Evolutionary conservation across 768 basidiomycete species (phyloP), one percentile per base, ranked within the genome.

Genomic region (Ramaria sp.): DNA sequence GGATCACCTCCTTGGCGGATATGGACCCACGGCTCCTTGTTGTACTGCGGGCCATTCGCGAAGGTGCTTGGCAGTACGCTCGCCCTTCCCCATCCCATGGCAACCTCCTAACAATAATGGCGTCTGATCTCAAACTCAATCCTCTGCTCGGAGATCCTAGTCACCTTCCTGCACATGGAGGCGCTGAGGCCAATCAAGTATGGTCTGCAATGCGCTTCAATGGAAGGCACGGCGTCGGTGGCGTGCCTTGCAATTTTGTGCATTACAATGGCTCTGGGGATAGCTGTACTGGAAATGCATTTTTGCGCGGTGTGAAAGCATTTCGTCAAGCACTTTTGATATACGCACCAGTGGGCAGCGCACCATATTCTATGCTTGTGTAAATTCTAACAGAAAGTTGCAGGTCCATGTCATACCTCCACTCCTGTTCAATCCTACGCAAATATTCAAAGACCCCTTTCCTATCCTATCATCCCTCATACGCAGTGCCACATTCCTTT

Each of bases 211-310:
- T 91, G 7, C 79, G 79, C 1, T 75, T 89, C 0, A 66, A 61
- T 7, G 77, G 72, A 22, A 69, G 88, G 47, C 42, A 66, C 1
- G 76, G 79, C 3, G 64, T 86, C 3, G 88, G 86, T 2, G 88
- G 88, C 1, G 59, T 90, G 7, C 88, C 88, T 1, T 91, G 88
- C 62, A 83, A 88, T 64, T 62, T 89, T 3, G 78, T 90, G 0
- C 88, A 91, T 62, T 80, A 78, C 10, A 67, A 72, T n/a, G 69
- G 81, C 38, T 77, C 77, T 34, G 63, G 71, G 20, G 71, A 63
- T 17, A 84, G 79, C 62, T 90, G 88, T 64, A 71, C 73, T 0
- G 74, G 76, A 34, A 90, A 90, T 65, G 73, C 78, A 2, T 61
- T 60, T 0, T 65, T 84, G 47, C 74, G 88, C 55, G 78, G 78